A percentile compares a stretch with the other conserved stretches of the same genome.
Conservation (phyloP, 306 rosid genomes). For the Pachyrhizus erosus region DNA sequence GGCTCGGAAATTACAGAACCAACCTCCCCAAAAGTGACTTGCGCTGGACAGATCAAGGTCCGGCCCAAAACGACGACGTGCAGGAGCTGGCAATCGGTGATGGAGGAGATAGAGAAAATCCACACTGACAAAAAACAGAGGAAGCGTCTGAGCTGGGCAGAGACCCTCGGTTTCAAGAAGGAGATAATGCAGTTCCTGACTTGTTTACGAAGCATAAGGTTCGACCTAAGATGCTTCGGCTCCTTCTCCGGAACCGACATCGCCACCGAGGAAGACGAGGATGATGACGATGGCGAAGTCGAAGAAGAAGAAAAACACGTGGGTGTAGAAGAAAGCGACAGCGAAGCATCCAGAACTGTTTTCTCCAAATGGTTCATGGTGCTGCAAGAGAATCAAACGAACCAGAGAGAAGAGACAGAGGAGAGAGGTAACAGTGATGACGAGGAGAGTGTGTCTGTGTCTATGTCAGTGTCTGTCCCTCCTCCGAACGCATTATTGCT, state of each 20-base stretch:
- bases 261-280: conserved; percentile 62
- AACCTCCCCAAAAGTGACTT: conserved; percentile 91
- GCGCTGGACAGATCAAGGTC: conserved; percentile 94
- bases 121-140: conserved; percentile 63
- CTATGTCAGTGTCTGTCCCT: conserved; percentile 46
- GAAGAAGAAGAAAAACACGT: conserved; percentile 53
- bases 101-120: conserved; percentile 95
- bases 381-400: conserved; percentile 67
- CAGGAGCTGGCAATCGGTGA: conserved; percentile 89
- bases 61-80: conserved; percentile 59
- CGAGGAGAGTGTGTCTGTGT: conserved; percentile 30
- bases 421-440: conserved; percentile 6
- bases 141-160: conserved; percentile 65
- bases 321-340: conserved; percentile 44
- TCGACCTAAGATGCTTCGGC: conserved; percentile 82
- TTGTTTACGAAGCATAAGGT: conserved; percentile 67
- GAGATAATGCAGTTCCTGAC: conserved; percentile 86
- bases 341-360: conserved; percentile 58
- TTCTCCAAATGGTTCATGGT: conserved; percentile 95
- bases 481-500: conserved; percentile 88
- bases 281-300: conserved; percentile 32
- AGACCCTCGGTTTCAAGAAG: conserved; percentile 77
- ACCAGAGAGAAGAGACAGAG: conserved; percentile 47
- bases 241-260: conserved; percentile 60
- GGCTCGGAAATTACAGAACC: conserved; percentile 76